These are phyloP conservation scores for Cystofilobasidium capitatum DNA, from an alignment of 768 basidiomycete species.

Conservation along the genomic window DNA sequence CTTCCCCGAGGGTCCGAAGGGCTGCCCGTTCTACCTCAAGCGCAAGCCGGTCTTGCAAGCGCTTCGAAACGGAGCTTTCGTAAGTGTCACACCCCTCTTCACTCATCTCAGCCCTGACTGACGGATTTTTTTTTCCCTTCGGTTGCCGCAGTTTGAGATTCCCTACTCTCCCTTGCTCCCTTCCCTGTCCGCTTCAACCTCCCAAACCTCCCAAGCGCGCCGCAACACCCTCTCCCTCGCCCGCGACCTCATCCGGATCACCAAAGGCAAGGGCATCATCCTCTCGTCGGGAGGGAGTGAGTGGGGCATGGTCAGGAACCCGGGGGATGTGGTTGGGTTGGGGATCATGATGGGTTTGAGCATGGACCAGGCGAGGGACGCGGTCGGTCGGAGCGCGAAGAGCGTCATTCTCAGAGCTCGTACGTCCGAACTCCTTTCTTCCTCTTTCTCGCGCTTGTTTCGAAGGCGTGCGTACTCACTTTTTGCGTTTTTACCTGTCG, in stretches of 20 bases:
- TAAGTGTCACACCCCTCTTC: conserved; percentile 31
- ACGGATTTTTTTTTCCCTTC: neutral
- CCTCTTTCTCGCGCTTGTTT: neutral
- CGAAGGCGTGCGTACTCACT: neutral
- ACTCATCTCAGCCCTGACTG: conserved; percentile 3
- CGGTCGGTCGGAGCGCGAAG: conserved; percentile 12
- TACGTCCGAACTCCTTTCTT: neutral
- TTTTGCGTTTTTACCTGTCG: neutral
- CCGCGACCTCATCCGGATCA: conserved; percentile 18
- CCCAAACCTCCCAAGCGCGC: conserved; percentile 8
- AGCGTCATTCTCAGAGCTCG: conserved; percentile 26
- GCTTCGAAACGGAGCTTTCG: conserved; percentile 72
- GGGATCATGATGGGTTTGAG: conserved; percentile 22
- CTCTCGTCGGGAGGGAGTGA: conserved; percentile 9
- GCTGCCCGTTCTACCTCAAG: conserved; percentile 19
- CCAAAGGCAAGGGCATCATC: conserved; percentile 22
- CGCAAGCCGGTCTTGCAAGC: conserved; percentile 24
- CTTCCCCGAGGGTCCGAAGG: conserved; percentile 2
- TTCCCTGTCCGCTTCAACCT: neutral
- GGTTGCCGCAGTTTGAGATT: conserved; percentile 16
- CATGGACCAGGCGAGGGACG: conserved; percentile 7
- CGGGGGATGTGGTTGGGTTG: conserved; percentile 19
- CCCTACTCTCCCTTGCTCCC: conserved; percentile 22
- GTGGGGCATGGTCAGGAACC: conserved; percentile 13
- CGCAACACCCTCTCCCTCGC: conserved; percentile 22